A percentile compares a stretch with the other conserved stretches of the same genome.
Evolutionary conservation across 2,329 filamentous ascomycete genomes (phyloP).

Genomic region (Fusarium sp.): DNA sequence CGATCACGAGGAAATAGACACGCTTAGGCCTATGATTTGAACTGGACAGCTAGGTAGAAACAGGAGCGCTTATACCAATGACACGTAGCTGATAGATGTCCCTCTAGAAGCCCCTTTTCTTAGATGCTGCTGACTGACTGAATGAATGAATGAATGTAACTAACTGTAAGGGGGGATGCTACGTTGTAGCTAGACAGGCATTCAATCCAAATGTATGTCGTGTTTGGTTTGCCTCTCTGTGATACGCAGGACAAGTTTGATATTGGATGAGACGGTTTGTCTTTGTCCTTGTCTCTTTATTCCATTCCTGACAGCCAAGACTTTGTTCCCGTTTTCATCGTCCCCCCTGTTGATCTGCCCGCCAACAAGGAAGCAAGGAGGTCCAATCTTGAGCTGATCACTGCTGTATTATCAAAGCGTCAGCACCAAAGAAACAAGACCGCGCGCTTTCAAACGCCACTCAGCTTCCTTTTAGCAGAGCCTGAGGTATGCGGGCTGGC

Average conservation of each 20-base stretch:
- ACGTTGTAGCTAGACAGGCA: background rate
- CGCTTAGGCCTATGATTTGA: constrained; percentile 26
- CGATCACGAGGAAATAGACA: constrained; percentile 17
- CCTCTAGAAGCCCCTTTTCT: constrained; percentile 23
- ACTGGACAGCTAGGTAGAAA: constrained; percentile 17
- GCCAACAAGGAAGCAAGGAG: constrained; percentile 26
- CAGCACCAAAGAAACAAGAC: constrained; percentile 2
- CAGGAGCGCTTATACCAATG: constrained; percentile 34
- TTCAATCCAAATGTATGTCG: constrained; percentile 13
- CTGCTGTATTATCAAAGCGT: constrained; percentile 28
- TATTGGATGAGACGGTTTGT: background rate
- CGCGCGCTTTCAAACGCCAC: constrained; percentile 28
- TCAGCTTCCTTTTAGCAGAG: constrained; percentile 13
- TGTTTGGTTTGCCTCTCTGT: constrained; percentile 21
- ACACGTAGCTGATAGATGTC: constrained; percentile 8
- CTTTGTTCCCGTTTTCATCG: constrained; percentile 10
- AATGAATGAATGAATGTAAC: constrained; percentile 9
- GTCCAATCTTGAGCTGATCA: constrained; percentile 8
- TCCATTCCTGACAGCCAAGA: constrained; percentile 33
- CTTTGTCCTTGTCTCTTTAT: constrained; percentile 14
- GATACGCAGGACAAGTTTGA: constrained; percentile 26
- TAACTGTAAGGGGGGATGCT: constrained; percentile 5
- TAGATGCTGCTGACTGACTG: constrained; percentile 10
- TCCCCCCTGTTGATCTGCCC: constrained; percentile 26
- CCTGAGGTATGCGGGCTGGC: constrained; percentile 36